Evolutionary conservation across 2,329 filamentous ascomycete genomes (phyloP).

Genomic region (Zasmidium cellare): DNA sequence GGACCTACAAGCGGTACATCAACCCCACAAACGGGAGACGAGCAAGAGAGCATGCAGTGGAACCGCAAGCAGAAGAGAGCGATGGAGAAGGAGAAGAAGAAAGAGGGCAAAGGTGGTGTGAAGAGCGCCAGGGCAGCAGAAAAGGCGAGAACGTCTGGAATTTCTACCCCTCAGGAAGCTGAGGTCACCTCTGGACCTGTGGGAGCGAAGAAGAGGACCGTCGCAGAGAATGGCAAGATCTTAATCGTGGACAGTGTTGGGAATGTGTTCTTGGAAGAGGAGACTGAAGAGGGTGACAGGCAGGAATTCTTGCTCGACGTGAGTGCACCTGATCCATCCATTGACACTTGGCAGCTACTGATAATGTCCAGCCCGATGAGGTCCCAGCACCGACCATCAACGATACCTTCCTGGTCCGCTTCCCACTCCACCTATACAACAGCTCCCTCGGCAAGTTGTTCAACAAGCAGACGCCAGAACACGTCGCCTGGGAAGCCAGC

Average conservation of each 20-base stretch:
- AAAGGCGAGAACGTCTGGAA: conserved; percentile 48
- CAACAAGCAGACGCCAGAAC: conserved; percentile 37
- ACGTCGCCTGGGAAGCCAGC: conserved; percentile 25
- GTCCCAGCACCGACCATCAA: conserved; percentile 73
- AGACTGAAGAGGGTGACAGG: conserved; percentile 80
- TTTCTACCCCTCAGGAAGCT: conserved; percentile 58
- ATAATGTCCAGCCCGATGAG: conserved; percentile 65
- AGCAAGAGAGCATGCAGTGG: conserved; percentile 55
- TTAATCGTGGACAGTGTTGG: conserved; percentile 88
- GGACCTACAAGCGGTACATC: conserved; percentile 38
- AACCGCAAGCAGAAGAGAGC: conserved; percentile 86
- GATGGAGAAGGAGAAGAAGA: conserved; percentile 81
- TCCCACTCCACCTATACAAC: conserved; percentile 73
- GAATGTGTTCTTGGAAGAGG: conserved; percentile 92
- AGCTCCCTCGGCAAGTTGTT: conserved; percentile 46
- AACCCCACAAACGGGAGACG: conserved; percentile 41
- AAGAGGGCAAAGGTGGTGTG: conserved; percentile 55
- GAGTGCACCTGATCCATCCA: conserved; percentile 43
- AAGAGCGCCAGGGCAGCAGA: conserved; percentile 52
- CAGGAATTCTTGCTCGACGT: conserved; percentile 88
- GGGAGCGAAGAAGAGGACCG: conserved; percentile 80
- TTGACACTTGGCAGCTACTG: not conserved
- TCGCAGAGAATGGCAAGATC: conserved; percentile 93
- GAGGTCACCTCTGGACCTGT: conserved; percentile 59
- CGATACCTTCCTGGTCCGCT: conserved; percentile 78